Percentiles rank a stretch among this genome's conserved stretches.
These are phyloP conservation scores for Boletus edulis DNA, from an alignment of 768 basidiomycete species.

Conservation along the genomic window DNA sequence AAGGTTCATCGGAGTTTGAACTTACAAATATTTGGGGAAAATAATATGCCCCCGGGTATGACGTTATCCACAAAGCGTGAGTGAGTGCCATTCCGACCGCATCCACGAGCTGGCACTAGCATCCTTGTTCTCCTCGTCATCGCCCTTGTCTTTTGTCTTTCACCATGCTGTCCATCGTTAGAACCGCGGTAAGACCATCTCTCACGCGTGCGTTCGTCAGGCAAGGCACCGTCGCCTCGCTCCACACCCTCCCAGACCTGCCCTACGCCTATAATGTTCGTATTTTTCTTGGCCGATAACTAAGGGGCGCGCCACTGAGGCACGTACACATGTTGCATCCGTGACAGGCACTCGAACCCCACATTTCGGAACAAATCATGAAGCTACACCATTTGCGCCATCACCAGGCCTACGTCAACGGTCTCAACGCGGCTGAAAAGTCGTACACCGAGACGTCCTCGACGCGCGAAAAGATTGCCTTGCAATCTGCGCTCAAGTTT, in stretches of 20 bases:
- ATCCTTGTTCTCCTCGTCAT: not conserved
- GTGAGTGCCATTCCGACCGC: not conserved
- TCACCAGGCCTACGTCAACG: conserved; percentile 91
- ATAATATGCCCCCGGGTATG: not conserved
- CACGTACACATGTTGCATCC: not conserved
- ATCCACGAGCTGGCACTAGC: not conserved
- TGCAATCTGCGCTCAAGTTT: conserved; percentile 94
- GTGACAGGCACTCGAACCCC: conserved; percentile 85
- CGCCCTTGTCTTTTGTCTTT: not conserved
- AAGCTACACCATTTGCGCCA: conserved; percentile 90
- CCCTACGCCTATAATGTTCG: conserved; percentile 79
- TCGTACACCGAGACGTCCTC: conserved; percentile 65
- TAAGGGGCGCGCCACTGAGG: not conserved
- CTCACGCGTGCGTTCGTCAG: conserved; percentile 46
- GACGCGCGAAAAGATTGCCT: conserved; percentile 71
- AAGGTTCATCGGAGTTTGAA: too few relatives aligned
- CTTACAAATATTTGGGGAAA: not conserved
- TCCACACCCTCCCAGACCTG: conserved; percentile 76
- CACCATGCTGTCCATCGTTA: conserved; percentile 50
- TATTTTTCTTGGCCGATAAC: not conserved
- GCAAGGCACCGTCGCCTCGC: conserved; percentile 38
- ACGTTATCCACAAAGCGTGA: not conserved
- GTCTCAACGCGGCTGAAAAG: conserved; percentile 90
- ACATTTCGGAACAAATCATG: conserved; percentile 93
- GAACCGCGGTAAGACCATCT: conserved; percentile 41